Base-by-base conservation (phyloP, 1,284 basidiomycete species). In the Cutaneotrichosporon arboriforme region DNA sequence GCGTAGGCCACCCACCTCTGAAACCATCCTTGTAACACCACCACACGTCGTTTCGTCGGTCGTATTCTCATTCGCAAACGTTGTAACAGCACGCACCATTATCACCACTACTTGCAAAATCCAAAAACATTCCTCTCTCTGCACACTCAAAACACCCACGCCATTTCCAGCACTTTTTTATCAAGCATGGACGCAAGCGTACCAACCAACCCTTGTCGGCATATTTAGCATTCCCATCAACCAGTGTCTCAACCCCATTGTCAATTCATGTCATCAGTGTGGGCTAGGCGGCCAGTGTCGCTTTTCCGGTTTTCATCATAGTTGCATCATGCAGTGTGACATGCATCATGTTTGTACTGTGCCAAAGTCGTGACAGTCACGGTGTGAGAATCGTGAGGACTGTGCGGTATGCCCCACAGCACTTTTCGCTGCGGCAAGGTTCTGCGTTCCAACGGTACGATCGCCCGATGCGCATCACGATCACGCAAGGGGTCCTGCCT, bases 261-360 rank as follows among this genome's bases (percentile, higher is more conserved):
- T 45, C 43, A 20, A 33, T 43, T n/a, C 40, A 41, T 41, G 40
- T 26, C 40, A 21, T 21, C 40, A 23, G n/a, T 15, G 10, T 2
- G 21, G 40, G 40, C 40, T 41, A 20, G 40, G 40, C 23, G 20
- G 20, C 21, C 7, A 31, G 26, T 31, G 26, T 31, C 26, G 26
- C 26, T 10, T 31, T 31, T 31, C 10, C 26, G 26, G 26, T 31
- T 7, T 31, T 31, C 10, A 5, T 31, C 26, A 5, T 31, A 31
- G 22, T 45, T 35, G 43, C 43, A 45, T 45, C 10, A 31, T 35
- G 33, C 43, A 45, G 31, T 35, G 42, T 45, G 41, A 43, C 33
- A 45, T 45, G 43, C 18, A 45, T 31, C 33, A 20, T 45, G 43
- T 45, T 45, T 35, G 31, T 45, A 45, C 43, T 45, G 43, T 45